These are phyloP conservation scores for Monosporascus sp. DNA, from an alignment of 2,329 filamentous ascomycete species.

Conservation along the genomic window DNA sequence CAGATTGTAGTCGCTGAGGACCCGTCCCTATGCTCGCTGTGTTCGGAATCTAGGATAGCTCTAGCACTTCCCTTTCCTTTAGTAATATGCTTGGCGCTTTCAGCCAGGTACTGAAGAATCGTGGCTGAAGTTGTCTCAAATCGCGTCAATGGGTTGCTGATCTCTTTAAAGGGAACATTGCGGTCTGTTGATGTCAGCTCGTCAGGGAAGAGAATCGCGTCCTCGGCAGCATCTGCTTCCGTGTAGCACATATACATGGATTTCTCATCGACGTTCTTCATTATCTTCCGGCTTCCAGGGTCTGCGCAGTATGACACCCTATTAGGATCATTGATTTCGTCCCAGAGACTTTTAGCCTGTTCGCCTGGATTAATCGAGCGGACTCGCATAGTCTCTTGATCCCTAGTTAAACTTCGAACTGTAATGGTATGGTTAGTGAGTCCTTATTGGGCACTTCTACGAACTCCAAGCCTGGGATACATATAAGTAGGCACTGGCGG, in stretches of 20 bases:
- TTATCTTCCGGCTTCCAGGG: not conserved
- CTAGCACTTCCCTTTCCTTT: not conserved
- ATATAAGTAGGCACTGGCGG: not conserved
- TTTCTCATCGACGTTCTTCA: constrained; percentile 1
- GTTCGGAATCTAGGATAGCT: not conserved
- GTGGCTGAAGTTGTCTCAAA: constrained; percentile 15
- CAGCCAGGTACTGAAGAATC: constrained; percentile 10
- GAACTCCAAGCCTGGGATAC: not conserved
- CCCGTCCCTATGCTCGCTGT: not conserved
- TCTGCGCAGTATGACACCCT: constrained; percentile 14
- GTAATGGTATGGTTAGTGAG: not conserved
- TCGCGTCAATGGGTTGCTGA: constrained; percentile 20
- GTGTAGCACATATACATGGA: constrained; percentile 18
- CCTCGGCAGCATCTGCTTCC: constrained; percentile 23
- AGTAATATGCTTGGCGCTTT: constrained; percentile 1
- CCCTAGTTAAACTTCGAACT: constrained; percentile 19
- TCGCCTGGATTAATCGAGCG: constrained; percentile 21
- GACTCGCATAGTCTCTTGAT: constrained; percentile 19
- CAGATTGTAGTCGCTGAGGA: constrained; percentile 5
- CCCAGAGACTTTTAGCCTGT: constrained; percentile 19
- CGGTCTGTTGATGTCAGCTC: constrained; percentile 13
- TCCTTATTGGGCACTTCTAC: too few species aligned
- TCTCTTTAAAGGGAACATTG: constrained; percentile 21
- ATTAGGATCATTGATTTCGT: constrained; percentile 13
- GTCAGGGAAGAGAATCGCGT: constrained; percentile 19